A percentile compares a stretch with the other conserved stretches of the same genome.
These are phyloP conservation scores for Vitis rupestris DNA, from an alignment of 164 flowering plant genomes.

Conservation along the genomic window DNA sequence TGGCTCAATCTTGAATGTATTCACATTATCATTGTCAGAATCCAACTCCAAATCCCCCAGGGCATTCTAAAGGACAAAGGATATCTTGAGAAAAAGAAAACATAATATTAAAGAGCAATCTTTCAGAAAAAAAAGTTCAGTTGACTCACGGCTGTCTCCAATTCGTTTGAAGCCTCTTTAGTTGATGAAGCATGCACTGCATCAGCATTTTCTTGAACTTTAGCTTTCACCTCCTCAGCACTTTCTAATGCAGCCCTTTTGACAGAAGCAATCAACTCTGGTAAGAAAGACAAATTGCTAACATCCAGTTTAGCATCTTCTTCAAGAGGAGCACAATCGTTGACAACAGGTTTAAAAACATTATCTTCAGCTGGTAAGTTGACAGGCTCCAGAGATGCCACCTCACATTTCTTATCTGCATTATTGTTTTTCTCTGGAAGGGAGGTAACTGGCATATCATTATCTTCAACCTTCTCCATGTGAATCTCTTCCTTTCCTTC, in stretches of 20 bases:
- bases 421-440: slow-evolving; percentile 15
- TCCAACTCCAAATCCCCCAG: slow-evolving; percentile 52
- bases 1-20: slow-evolving; percentile 70
- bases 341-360: slow-evolving; percentile 22
- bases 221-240: slow-evolving; percentile 56
- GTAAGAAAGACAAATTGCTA: slow-evolving; percentile 48
- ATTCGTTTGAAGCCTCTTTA: slow-evolving; percentile 38
- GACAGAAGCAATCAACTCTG: slow-evolving; percentile 75
- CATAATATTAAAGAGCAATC: background rate
- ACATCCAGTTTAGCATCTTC: slow-evolving; percentile 32
- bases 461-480: slow-evolving; percentile 15
- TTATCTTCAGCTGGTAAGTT: slow-evolving; percentile 25
- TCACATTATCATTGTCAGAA: slow-evolving; percentile 54
- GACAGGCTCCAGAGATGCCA: slow-evolving; percentile 9
- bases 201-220: slow-evolving; percentile 35
- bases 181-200: slow-evolving; percentile 11
- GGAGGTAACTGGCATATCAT: slow-evolving; percentile 17
- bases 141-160: slow-evolving; percentile 49
- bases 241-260: slow-evolving; percentile 57
- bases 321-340: slow-evolving; percentile 25
- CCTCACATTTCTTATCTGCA: slow-evolving; percentile 12
- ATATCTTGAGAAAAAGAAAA: background rate
- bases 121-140: background rate
- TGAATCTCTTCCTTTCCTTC: slow-evolving; percentile 21
- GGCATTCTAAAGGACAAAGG: slow-evolving; percentile 36